phyloP scores from a whole-genome alignment of 306 rosid genomes.

The Corylus americana region DNA sequence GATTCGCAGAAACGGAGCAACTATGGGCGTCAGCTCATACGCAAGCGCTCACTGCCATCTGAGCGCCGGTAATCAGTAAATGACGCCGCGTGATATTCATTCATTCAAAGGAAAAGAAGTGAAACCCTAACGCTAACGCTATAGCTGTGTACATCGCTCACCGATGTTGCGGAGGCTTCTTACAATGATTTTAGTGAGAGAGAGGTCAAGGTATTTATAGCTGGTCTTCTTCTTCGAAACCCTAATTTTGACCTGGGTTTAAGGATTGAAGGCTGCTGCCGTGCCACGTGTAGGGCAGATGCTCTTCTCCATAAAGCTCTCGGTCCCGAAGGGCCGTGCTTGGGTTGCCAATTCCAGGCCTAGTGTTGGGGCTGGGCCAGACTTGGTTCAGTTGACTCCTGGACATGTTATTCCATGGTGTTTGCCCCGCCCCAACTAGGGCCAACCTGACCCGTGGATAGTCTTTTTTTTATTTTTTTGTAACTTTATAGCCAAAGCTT shows the following conservation, averaged over 20 bases:
- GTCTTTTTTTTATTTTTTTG: too few species aligned
- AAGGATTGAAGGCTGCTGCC: not conserved
- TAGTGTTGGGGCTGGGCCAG: not conserved
- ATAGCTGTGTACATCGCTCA: fast-evolving
- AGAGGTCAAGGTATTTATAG: conserved; percentile 28
- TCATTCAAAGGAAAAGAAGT: not conserved
- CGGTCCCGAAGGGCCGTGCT: not conserved
- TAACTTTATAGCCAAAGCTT: too few species aligned
- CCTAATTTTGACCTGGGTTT: conserved; percentile 25
- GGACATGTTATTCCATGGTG: not conserved
- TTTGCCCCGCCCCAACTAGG: not conserved
- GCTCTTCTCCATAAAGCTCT: not conserved
- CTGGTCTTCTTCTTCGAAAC: conserved; percentile 24
- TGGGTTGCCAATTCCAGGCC: not conserved
- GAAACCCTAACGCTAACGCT: not conserved
- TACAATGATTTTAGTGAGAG: not conserved
- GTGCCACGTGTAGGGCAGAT: conserved; percentile 8
- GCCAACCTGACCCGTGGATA: not conserved
- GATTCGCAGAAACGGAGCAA: conserved; percentile 41
- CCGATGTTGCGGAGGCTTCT: not conserved
- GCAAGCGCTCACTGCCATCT: conserved; percentile 25
- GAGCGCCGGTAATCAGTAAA: conserved; percentile 59
- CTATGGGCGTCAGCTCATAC: conserved; percentile 72
- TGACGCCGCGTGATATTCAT: conserved; percentile 35
- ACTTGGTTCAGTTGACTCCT: too few species aligned